A percentile compares a stretch with the other conserved stretches of the same genome.
phyloP scores from a whole-genome alignment of 1,284 basidiomycete genomes.

The Puccinia coronata region DNA sequence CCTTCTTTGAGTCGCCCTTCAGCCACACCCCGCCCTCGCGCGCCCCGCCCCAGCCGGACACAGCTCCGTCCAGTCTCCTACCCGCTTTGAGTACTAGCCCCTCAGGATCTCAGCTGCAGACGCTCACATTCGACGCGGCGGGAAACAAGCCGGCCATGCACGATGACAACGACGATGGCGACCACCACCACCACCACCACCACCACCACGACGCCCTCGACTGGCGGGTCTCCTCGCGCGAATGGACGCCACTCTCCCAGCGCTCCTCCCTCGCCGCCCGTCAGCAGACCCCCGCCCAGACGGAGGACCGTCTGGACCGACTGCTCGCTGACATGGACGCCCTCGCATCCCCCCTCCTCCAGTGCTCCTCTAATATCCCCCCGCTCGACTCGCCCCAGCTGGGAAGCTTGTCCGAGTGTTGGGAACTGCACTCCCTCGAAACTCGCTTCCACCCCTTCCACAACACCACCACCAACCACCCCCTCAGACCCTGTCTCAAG shows the following conservation, averaged over 20 bases:
- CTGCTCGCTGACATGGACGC: constrained; percentile 29
- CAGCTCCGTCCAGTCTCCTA: too few relatives aligned
- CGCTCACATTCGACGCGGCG: too few relatives aligned
- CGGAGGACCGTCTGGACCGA: constrained; percentile 15
- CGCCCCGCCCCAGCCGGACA: too few relatives aligned
- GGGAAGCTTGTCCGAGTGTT: neutral
- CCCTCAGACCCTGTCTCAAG: constrained; percentile 4
- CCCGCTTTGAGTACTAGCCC: too few relatives aligned
- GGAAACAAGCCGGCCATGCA: too few relatives aligned
- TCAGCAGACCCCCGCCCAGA: neutral
- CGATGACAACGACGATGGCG: too few relatives aligned
- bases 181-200: neutral
- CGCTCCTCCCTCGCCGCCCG: neutral
- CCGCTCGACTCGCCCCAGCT: neutral
- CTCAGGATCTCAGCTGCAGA: too few relatives aligned
- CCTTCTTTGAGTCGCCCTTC: constrained; percentile 36
- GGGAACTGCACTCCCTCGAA: neutral
- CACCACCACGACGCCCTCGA: neutral
- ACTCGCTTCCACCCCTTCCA: constrained; percentile 3
- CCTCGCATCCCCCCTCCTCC: neutral
- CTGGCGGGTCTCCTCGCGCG: too few relatives aligned
- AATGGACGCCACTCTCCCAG: constrained; percentile 10
- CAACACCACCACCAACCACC: neutral
- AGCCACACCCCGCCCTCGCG: too few relatives aligned
- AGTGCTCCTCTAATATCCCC: neutral